These are phyloP conservation scores for Phytophthora tubulina DNA, from an alignment of 352 stramenopile genomes.

Conservation along the genomic window DNA sequence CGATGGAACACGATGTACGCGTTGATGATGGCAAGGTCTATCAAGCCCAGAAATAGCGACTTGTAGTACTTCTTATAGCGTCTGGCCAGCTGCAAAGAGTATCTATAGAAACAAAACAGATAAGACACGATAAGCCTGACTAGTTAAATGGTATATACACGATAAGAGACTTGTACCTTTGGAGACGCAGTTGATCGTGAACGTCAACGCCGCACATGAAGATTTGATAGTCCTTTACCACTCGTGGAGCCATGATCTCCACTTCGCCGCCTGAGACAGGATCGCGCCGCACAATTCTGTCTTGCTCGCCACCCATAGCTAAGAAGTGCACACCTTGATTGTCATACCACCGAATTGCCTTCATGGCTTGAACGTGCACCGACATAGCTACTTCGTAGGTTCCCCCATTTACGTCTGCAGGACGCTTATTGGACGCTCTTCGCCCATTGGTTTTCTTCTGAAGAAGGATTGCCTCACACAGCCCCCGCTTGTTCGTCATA, in stretches of 20 bases:
- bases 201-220: background rate
- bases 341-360: slow-evolving; percentile 1
- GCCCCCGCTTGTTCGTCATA: background rate
- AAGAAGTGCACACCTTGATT: background rate
- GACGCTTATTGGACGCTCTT: background rate
- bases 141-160: too few species aligned
- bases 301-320: background rate
- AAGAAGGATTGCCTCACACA: background rate
- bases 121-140: too few species aligned
- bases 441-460: background rate
- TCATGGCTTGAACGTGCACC: background rate
- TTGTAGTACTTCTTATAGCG: background rate
- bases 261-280: background rate
- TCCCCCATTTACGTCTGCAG: background rate
- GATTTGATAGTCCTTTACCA: background rate
- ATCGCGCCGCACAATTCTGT: background rate
- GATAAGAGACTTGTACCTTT: too few species aligned
- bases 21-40: background rate
- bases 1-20: too few species aligned
- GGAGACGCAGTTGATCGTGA: background rate
- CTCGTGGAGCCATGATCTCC: background rate
- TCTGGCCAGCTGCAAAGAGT: background rate
- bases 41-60: background rate
- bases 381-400: background rate
- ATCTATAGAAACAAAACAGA: too few species aligned